Percentiles rank a stretch among this genome's conserved stretches.
phyloP scores from a whole-genome alignment of 2,329 filamentous ascomycete genomes.

The Claviceps citrina region DNA sequence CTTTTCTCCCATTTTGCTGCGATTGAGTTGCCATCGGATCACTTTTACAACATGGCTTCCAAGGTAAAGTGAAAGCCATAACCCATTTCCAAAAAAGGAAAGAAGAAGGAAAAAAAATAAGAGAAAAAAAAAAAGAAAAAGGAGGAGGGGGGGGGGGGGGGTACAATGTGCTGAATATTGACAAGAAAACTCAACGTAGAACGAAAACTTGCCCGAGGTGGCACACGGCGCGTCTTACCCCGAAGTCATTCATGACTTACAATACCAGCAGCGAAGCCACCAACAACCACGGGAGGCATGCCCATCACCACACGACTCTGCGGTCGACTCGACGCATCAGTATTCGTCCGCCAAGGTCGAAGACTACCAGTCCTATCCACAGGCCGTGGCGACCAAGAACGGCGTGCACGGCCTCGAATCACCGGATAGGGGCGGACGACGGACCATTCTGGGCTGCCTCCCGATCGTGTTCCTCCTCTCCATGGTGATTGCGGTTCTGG shows the following conservation, averaged over 20 bases:
- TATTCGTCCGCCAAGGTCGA: neutral
- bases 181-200: neutral
- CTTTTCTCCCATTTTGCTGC: too few relatives aligned
- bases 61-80: too few relatives aligned
- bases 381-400: neutral
- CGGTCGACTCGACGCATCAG: neutral
- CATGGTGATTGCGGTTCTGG: constrained; percentile 23
- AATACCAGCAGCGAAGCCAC: neutral
- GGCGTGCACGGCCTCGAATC: neutral
- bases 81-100: too few relatives aligned
- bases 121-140: neutral
- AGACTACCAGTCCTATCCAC: constrained; percentile 1
- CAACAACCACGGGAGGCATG: neutral
- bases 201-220: constrained; percentile 1
- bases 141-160: too few relatives aligned
- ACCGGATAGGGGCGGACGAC: neutral
- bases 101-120: neutral
- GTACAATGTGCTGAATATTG: too few relatives aligned
- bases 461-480: constrained; percentile 26
- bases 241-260: neutral
- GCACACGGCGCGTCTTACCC: neutral
- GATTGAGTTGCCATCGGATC: too few relatives aligned
- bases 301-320: neutral
- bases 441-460: constrained; percentile 13
- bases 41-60: too few relatives aligned